phyloP scores from a whole-genome alignment of 1,284 basidiomycete species.

The Chalciporus sp. region DNA sequence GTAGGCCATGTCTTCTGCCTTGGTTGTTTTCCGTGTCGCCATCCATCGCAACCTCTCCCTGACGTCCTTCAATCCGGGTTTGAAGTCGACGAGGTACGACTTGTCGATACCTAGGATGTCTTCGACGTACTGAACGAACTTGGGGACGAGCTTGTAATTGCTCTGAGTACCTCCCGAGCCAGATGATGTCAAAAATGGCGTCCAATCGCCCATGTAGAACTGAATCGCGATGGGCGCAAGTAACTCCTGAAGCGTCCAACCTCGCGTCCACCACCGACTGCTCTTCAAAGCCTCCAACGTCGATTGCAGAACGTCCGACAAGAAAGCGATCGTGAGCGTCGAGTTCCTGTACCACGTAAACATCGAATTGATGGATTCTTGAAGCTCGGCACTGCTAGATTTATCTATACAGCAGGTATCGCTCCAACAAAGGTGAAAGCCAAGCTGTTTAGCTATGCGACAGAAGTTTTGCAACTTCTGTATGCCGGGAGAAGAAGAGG shows the following conservation, averaged over 20 bases:
- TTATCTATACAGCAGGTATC: conserved; percentile 34
- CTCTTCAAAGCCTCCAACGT: conserved; percentile 17
- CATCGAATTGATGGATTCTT: conserved; percentile 32
- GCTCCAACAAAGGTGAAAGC: conserved; percentile 30
- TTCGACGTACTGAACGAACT: conserved; percentile 22
- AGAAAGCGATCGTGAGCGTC: conserved; percentile 25
- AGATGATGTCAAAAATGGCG: conserved; percentile 15
- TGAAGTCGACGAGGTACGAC: conserved; percentile 20
- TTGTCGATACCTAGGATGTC: conserved; percentile 20
- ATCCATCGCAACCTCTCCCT: conserved; percentile 28
- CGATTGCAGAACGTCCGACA: conserved; percentile 22
- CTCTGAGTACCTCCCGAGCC: not conserved
- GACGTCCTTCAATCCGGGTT: conserved; percentile 22
- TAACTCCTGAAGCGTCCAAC: conserved; percentile 31
- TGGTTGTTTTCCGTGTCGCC: conserved; percentile 25
- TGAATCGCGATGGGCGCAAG: conserved; percentile 25
- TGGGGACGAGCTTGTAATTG: conserved; percentile 23
- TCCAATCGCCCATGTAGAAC: conserved; percentile 30
- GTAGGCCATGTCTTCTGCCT: conserved; percentile 29
- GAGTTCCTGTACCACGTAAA: conserved; percentile 32
- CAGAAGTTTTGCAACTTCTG: conserved; percentile 29
- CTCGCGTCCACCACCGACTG: conserved; percentile 27
- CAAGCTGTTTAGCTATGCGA: conserved; percentile 17
- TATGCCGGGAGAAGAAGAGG: conserved; percentile 15
- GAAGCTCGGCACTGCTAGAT: conserved; percentile 27